Base-by-base conservation (phyloP, 768 basidiomycete species). In the Cystoderma amianthinum region DNA sequence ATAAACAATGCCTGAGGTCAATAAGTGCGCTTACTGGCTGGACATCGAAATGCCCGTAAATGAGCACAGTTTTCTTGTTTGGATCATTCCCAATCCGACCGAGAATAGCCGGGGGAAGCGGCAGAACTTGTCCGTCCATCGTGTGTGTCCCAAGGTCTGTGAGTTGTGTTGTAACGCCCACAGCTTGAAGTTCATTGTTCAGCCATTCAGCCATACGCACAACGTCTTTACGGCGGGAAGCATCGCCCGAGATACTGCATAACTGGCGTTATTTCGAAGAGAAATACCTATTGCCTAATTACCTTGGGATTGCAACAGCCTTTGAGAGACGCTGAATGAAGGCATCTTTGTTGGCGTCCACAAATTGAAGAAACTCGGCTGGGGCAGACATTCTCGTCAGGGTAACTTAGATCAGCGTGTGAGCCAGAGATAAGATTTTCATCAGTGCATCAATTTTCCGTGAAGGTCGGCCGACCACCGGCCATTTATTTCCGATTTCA, bases 31-130 rank as follows among this genome's bases (percentile, higher is more conserved):
- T 38, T 45, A 88, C 87, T 6, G 94, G 93, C 53, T 96, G 94
- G 5, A 96, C 94, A 56, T 96, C 93, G 55, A 90, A 95, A 60
- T 97, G 94, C 2, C 91, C 94, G 56, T 97, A 97, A 22, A 97
- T 64, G 20, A 95, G 73, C 23, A 97, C 80, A 0, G 93, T 98
- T 76, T 88, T 94, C 80, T 97, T 97, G 55, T 67, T 77, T 11
- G 79, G 80, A 61, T 96, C 90, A 25, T 80, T 69, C 2, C 95
- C 95, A 47, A 92, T 69, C 48, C 69, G 69, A 0, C 86, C 94
- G 28, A 97, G 71, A 56, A 96, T 78, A 4, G 79, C 86, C 2
- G 90, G 90, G 0, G 94, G 93, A 3, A 96, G 71, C 36, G 72
- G 62, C 10, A 95, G 59, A 33, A 72, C 74, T 56, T 90, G 67